A percentile compares a stretch with the other conserved stretches of the same genome.
These are phyloP conservation scores for Cryptosporidium viatorum DNA, from an alignment of 169 alveolate species.

Conservation along the genomic window DNA sequence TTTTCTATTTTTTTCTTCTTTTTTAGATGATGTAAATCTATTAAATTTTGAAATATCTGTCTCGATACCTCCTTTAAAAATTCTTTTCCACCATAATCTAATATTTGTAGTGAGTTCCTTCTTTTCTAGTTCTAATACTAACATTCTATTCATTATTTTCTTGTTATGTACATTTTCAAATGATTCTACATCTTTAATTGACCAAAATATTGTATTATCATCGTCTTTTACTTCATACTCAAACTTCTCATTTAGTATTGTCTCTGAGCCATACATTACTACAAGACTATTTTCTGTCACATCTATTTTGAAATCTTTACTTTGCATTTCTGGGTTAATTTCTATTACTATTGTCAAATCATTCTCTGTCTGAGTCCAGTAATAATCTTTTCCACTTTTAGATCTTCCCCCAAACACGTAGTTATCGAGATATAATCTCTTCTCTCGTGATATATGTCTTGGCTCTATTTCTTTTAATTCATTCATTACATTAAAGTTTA, in stretches of 20 bases:
- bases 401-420: conserved; percentile 22
- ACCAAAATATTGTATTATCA: conserved; percentile 56
- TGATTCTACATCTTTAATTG: conserved; percentile 19
- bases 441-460: conserved; percentile 18
- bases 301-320: neutral
- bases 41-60: neutral
- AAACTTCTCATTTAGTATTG: conserved; percentile 18
- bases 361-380: conserved; percentile 45
- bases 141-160: neutral
- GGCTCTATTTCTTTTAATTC: neutral
- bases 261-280: neutral
- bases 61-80: conserved; percentile 42
- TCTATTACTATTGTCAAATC: neutral
- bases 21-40: conserved; percentile 1
- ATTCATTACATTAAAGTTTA: neutral
- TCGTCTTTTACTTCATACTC: conserved; percentile 8
- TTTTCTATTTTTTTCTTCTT: conserved; percentile 24
- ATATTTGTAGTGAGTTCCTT: conserved; percentile 4
- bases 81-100: conserved; percentile 62
- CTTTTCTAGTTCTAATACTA: conserved; percentile 35
- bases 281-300: neutral
- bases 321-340: neutral
- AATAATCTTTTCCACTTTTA: neutral
- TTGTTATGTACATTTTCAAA: neutral
- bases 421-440: neutral